These are phyloP conservation scores for Cladosporium sp. DNA, from an alignment of 2,329 filamentous ascomycete species.

Conservation along the genomic window DNA sequence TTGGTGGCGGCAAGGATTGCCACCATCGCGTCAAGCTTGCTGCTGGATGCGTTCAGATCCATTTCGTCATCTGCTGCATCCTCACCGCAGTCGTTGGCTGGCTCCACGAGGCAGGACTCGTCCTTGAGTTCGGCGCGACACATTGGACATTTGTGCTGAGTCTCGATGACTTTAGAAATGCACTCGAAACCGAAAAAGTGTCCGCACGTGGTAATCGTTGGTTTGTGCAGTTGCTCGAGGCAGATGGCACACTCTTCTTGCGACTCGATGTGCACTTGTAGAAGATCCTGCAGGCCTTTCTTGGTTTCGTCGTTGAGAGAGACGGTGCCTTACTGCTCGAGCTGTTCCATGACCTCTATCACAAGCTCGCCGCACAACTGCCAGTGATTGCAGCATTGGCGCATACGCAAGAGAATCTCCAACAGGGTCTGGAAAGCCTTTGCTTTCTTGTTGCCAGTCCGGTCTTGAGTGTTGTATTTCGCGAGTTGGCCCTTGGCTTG, in stretches of 20 bases:
- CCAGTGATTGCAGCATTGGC: conserved; percentile 89
- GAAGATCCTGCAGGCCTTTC: conserved; percentile 66
- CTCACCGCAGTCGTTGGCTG: conserved; percentile 52
- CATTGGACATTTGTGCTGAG: conserved; percentile 79
- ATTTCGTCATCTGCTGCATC: conserved; percentile 40
- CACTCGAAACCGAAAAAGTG: conserved; percentile 74
- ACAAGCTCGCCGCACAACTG: conserved; percentile 72
- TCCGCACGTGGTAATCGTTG: conserved; percentile 80
- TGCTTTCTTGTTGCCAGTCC: conserved; percentile 22
- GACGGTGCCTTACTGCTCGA: conserved; percentile 65
- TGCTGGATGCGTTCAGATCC: conserved; percentile 63
- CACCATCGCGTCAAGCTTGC: conserved; percentile 76
- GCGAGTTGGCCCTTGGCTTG: conserved; percentile 71
- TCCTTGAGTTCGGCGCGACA: conserved; percentile 67
- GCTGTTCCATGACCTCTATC: conserved; percentile 64
- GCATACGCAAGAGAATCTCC: conserved; percentile 75
- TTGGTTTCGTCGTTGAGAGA: conserved; percentile 68
- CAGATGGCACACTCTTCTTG: conserved; percentile 84
- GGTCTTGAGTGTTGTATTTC: conserved; percentile 49
- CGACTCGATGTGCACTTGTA: conserved; percentile 72
- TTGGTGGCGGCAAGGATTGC: conserved; percentile 69
- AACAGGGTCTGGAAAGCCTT: conserved; percentile 70
- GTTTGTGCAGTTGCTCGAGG: conserved; percentile 65
- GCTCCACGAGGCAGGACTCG: conserved; percentile 58
- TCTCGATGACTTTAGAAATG: conserved; percentile 68